Evolutionary conservation across 352 stramenopile species (phyloP).

Genomic region (Pythium sp.): DNA sequence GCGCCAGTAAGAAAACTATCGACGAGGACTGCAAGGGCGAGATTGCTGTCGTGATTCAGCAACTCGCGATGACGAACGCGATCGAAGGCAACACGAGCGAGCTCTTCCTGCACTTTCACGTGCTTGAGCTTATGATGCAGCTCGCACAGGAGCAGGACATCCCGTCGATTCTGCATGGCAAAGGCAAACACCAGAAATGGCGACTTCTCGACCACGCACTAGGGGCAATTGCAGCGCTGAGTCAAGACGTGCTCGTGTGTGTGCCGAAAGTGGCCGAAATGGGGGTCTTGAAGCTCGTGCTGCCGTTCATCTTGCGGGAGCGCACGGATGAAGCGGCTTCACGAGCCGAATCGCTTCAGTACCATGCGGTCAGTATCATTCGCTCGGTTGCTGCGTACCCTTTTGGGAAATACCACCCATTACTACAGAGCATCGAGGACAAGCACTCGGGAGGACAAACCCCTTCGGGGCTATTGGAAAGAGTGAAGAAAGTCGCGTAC

Average conservation of each 20-base stretch:
- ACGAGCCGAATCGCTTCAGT: constrained; percentile 40
- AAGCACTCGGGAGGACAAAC: constrained; percentile 11
- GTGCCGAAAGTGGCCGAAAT: constrained; percentile 49
- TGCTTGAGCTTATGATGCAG: constrained; percentile 46
- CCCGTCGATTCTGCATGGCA: constrained; percentile 21
- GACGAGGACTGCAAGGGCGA: constrained; percentile 65
- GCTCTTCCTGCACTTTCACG: constrained; percentile 64
- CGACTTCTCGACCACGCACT: constrained; percentile 46
- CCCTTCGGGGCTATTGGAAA: constrained; percentile 35
- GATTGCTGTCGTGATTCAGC: constrained; percentile 52
- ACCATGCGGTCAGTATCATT: constrained; percentile 43
- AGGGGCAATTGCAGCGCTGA: constrained; percentile 51
- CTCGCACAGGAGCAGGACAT: constrained; percentile 23
- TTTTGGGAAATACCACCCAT: constrained; percentile 50
- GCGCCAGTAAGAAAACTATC: constrained; percentile 1
- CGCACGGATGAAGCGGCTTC: constrained; percentile 16
- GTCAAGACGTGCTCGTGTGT: constrained; percentile 59
- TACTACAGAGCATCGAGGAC: constrained; percentile 24
- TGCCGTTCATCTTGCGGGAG: constrained; percentile 24
- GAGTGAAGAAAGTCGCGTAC: constrained; percentile 54
- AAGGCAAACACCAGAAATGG: constrained; percentile 27
- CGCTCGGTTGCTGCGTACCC: constrained; percentile 60
- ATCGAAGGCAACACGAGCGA: constrained; percentile 67
- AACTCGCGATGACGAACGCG: constrained; percentile 49
- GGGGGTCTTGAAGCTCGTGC: constrained; percentile 37